These are phyloP conservation scores for Myxozyma vanderwaltii DNA, from an alignment of 805 yeast genomes.

Conservation along the genomic window DNA sequence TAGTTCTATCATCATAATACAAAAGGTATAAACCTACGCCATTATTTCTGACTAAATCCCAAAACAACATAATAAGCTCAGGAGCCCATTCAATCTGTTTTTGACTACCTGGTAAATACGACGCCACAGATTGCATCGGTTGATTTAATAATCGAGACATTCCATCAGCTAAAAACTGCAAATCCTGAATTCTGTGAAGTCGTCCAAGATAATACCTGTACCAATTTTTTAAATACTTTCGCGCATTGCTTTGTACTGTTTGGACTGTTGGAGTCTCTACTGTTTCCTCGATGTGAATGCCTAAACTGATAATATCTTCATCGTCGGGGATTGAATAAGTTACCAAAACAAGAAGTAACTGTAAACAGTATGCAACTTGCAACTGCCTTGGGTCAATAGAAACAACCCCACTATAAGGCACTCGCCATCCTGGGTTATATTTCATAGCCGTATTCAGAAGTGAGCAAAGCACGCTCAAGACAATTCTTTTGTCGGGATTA, in stretches of 20 bases:
- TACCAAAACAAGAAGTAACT: conserved; percentile 61
- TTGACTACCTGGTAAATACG: conserved; percentile 40
- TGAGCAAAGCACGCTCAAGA: conserved; percentile 62
- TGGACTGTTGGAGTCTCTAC: conserved; percentile 6
- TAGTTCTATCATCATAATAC: neutral
- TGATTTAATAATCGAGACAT: conserved; percentile 43
- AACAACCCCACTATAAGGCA: conserved; percentile 41
- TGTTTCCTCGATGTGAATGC: conserved; percentile 5
- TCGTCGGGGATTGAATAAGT: conserved; percentile 61
- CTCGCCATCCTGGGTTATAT: conserved; percentile 43
- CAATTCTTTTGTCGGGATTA: conserved; percentile 52
- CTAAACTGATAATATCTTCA: conserved; percentile 18
- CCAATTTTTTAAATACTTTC: conserved; percentile 35
- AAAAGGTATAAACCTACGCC: conserved; percentile 26
- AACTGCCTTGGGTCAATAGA: conserved; percentile 37
- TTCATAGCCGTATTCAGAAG: conserved; percentile 59
- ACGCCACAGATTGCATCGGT: conserved; percentile 43
- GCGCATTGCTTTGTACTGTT: conserved; percentile 3
- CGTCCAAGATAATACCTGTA: conserved; percentile 42
- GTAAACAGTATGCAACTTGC: conserved; percentile 56
- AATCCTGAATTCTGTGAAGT: conserved; percentile 42
- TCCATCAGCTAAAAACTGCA: conserved; percentile 42
- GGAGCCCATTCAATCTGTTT: conserved; percentile 48
- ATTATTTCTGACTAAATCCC: conserved; percentile 81
- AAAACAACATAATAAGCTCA: conserved; percentile 63